Evolutionary conservation across 495 filamentous ascomycete species (phyloP).

Genomic region (Aspergillus ostianus): DNA sequence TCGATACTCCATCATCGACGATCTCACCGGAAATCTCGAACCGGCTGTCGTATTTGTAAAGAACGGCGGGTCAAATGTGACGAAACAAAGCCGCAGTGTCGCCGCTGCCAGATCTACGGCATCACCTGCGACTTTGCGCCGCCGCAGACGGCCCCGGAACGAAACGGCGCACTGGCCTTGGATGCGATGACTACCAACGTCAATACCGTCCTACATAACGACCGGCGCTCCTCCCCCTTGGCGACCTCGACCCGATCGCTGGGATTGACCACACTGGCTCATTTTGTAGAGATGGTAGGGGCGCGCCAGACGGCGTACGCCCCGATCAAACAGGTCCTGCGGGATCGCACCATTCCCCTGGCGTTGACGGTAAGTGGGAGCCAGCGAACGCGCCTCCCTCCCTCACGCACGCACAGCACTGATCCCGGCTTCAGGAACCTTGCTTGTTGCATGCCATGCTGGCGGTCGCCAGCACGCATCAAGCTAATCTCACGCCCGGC

Average conservation of each 20-base stretch:
- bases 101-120: slow-evolving; percentile 1
- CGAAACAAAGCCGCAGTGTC: neutral
- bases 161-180: neutral
- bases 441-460: slow-evolving; percentile 2
- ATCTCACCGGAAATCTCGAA: neutral
- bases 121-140: neutral
- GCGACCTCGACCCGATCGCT: neutral
- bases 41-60: neutral
- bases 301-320: neutral
- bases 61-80: neutral
- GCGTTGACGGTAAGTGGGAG: neutral
- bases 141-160: neutral
- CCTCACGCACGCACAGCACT: neutral
- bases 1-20: neutral
- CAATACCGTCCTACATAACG: neutral
- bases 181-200: slow-evolving; percentile 1
- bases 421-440: neutral
- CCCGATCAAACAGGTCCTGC: neutral
- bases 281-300: neutral
- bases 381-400: too few species aligned
- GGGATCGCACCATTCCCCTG: neutral
- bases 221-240: neutral
- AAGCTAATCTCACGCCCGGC: neutral
- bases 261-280: neutral
- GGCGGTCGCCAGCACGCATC: slow-evolving; percentile 1